phyloP scores from a whole-genome alignment of 371 early-diverging fungal genomes.

The Vairimorpha necatrix region DNA sequence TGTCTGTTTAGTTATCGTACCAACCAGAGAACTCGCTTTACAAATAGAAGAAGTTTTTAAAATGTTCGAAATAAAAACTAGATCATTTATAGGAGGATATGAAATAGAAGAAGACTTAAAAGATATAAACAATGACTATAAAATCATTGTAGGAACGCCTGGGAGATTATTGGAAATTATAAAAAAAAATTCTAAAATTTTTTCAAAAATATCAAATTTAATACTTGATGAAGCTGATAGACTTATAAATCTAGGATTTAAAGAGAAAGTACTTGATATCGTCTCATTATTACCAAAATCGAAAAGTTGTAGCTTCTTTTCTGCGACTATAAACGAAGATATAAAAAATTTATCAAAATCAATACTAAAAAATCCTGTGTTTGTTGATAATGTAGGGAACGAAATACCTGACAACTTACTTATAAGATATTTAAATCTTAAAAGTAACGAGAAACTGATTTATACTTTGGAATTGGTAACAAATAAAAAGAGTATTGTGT shows the following conservation, averaged over 20 bases:
- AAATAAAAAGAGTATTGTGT: constrained; percentile 54
- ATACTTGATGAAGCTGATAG: constrained; percentile 93
- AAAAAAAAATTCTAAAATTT: constrained; percentile 68
- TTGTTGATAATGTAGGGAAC: constrained; percentile 18
- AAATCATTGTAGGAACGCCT: constrained; percentile 85
- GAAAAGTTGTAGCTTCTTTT: constrained; percentile 35
- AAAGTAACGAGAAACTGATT: constrained; percentile 22
- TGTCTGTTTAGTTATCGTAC: constrained; percentile 74
- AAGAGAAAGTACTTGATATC: constrained; percentile 29
- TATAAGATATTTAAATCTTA: constrained; percentile 15
- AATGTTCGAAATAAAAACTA: constrained; percentile 71
- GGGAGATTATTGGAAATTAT: constrained; percentile 90
- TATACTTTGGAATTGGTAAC: constrained; percentile 5
- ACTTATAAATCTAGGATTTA: constrained; percentile 46
- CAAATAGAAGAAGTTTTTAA: constrained; percentile 71
- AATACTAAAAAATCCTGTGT: constrained; percentile 25
- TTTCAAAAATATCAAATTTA: constrained; percentile 67
- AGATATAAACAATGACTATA: constrained; percentile 80
- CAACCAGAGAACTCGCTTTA: constrained; percentile 87
- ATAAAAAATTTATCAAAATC: constrained; percentile 18
- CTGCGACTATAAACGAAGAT: constrained; percentile 49
- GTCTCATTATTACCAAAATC: constrained; percentile 24
- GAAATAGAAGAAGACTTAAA: constrained; percentile 86
- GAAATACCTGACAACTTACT: constrained; percentile 25
- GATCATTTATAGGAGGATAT: constrained; percentile 91